Conservation (phyloP, 2,329 filamentous ascomycete species). For the Parastagonospora avenae region DNA sequence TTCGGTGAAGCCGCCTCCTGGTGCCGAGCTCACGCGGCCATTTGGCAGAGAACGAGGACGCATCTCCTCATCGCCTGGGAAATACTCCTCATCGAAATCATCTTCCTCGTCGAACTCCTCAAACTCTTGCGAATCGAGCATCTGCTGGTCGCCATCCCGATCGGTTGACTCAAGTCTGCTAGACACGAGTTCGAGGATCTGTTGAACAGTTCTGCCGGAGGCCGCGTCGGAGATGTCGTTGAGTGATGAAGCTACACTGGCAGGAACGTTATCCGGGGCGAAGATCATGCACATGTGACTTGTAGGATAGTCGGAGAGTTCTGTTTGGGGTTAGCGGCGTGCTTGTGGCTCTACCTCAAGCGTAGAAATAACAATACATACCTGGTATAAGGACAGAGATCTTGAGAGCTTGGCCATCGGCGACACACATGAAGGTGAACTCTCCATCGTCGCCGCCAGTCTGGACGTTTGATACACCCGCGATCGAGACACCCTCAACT, state of each 20-base stretch:
- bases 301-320: slow-evolving; percentile 65
- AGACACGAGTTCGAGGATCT: slow-evolving; percentile 57
- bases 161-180: slow-evolving; percentile 41
- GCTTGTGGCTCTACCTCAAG: too few relatives aligned
- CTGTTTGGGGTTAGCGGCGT: slow-evolving; percentile 35
- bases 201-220: slow-evolving; percentile 53
- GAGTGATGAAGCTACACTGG: slow-evolving; percentile 51
- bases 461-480: slow-evolving; percentile 60
- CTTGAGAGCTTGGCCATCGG: slow-evolving; percentile 35
- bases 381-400: slow-evolving; percentile 48
- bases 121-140: slow-evolving; percentile 46
- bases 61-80: slow-evolving; percentile 47
- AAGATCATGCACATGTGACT: slow-evolving; percentile 64
- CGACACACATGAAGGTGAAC: slow-evolving; percentile 62
- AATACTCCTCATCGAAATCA: slow-evolving; percentile 34
- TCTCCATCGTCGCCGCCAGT: slow-evolving; percentile 74
- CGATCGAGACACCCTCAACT: slow-evolving; percentile 45
- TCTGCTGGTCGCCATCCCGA: slow-evolving; percentile 50
- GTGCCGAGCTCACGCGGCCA: neutral
- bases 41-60: slow-evolving; percentile 34
- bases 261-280: slow-evolving; percentile 55
- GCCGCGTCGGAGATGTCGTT: slow-evolving; percentile 51
- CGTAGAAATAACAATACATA: slow-evolving; percentile 14
- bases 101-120: slow-evolving; percentile 43
- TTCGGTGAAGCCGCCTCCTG: slow-evolving; percentile 17